Evolutionary conservation across 2,329 filamentous ascomycete species (phyloP), one percentile per base, ranked within the genome.

Genomic region (Xylaria sp.): DNA sequence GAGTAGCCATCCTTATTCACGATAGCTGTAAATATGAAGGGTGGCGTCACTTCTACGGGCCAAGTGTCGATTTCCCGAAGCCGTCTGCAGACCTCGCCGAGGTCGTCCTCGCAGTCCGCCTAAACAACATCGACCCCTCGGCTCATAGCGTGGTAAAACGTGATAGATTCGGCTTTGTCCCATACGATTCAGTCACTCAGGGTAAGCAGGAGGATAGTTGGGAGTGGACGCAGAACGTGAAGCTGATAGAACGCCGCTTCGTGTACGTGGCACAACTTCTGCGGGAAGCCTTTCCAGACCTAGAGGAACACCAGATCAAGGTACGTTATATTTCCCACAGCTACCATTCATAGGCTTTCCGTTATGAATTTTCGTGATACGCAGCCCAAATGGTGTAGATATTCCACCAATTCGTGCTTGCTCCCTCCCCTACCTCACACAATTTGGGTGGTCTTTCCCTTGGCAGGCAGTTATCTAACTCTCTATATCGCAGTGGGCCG

Each of bases 171-270:
- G 68, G 68, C 1, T 70, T 70, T 31, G 66, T 42, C 20, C 63
- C 66, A 6, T 70, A 68, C 22, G 63, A 68, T n/a, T 45, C 56
- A 10, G 54, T 66, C 33, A 20, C 61, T 29, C 47, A 57, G 31
- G 55, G 57, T 15, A 50, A 59, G 58, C 47, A 61, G 44, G 20
- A 42, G 20, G 59, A 47, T 31, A 60, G 29, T 13, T 66, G 66
- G 68, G 66, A 63, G 39, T 62, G 59, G 63, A 63, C 51, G 55
- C 66, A 66, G 44, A 68, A 63, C 50, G 68, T 68, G 63, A 67
- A 68, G 59, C 33, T 64, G 20, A 59, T 65, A 36, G 66, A 68
- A 11, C 60, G 66, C 11, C 68, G 63, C 45, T 66, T 70, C 20
- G 31, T 65, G 33, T 65, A 70, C 33, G 65, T 65, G 29, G 42